A percentile compares a stretch with the other conserved stretches of the same genome.
Conservation (phyloP, 495 filamentous ascomycete genomes). For the Staphylotrichum longicolle region DNA sequence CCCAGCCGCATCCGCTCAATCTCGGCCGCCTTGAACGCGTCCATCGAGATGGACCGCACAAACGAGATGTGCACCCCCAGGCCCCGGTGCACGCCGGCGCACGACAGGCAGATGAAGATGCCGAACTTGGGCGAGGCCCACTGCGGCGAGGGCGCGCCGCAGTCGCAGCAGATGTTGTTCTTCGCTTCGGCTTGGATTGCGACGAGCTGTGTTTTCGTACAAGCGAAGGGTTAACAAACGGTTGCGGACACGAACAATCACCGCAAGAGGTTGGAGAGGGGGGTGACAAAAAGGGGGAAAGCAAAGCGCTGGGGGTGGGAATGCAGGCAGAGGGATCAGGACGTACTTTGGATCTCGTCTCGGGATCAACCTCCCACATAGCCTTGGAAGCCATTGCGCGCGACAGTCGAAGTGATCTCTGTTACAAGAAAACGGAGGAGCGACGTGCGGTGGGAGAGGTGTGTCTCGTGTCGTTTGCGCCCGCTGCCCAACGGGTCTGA, state of each 20-base stretch:
- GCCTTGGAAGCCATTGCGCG: constrained; percentile 48
- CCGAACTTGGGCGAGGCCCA: constrained; percentile 75
- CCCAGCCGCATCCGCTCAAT: constrained; percentile 83
- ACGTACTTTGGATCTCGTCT: constrained; percentile 84
- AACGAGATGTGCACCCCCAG: constrained; percentile 98
- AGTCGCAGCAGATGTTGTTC: constrained; percentile 91
- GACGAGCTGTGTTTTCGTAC: constrained; percentile 57
- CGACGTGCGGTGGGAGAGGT: neutral
- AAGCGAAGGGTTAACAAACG: neutral
- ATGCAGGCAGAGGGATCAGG: no score
- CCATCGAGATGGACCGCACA: constrained; percentile 94
- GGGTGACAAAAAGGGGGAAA: no score
- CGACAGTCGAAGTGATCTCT: neutral
- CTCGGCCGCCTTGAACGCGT: constrained; percentile 87
- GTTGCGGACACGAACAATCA: no score
- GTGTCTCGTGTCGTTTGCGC: constrained; percentile 8
- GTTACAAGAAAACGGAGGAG: neutral
- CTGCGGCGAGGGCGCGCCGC: constrained; percentile 90
- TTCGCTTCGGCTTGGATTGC: constrained; percentile 82
- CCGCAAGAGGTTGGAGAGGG: no score
- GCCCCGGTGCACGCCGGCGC: constrained; percentile 90
- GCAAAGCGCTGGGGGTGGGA: neutral
- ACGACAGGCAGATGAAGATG: constrained; percentile 95
- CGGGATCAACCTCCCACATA: constrained; percentile 98
- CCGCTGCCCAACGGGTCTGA: neutral